Conservation (phyloP, 1,139 yeast genomes). For the Kurtzmaniella quercitrusa region DNA sequence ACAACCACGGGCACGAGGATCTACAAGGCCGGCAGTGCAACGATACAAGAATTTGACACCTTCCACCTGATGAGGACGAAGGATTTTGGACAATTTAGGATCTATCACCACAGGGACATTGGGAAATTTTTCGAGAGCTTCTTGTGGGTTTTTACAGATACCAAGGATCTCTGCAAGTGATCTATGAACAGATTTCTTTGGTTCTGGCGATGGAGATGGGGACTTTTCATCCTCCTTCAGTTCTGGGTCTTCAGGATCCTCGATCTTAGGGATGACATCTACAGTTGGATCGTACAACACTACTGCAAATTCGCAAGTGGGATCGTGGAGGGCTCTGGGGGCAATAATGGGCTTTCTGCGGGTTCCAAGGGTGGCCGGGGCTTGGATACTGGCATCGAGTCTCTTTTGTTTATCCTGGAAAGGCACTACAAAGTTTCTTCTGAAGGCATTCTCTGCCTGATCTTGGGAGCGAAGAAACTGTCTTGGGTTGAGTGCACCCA, state of each 20-base stretch:
- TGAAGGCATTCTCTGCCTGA: constrained; percentile 28
- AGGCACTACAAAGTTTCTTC: constrained; percentile 49
- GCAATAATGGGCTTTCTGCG: constrained; percentile 63
- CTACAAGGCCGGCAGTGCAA: constrained; percentile 86
- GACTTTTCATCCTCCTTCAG: constrained; percentile 15
- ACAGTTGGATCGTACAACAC: constrained; percentile 94
- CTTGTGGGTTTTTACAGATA: constrained; percentile 50
- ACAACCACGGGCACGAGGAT: constrained; percentile 87
- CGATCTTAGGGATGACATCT: constrained; percentile 52
- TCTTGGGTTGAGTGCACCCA: constrained; percentile 52
- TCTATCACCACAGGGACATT: constrained; percentile 96
- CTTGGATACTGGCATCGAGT: constrained; percentile 28
- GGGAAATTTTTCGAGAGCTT: constrained; percentile 50
- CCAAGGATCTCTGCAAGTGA: constrained; percentile 83
- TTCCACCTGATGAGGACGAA: constrained; percentile 95
- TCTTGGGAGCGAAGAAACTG: constrained; percentile 28
- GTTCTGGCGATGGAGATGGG: constrained; percentile 9
- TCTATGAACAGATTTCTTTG: constrained; percentile 45
- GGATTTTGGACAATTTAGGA: constrained; percentile 75
- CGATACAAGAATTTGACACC: constrained; percentile 89
- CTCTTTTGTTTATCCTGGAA: constrained; percentile 27
- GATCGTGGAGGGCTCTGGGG: constrained; percentile 91
- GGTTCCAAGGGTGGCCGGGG: constrained; percentile 79
- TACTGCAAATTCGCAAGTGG: constrained; percentile 88
- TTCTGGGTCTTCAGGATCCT: constrained; percentile 17